These are phyloP conservation scores for Pseudogymnoascus sp. DNA, from an alignment of 2,329 filamentous ascomycete genomes.

Conservation along the genomic window DNA sequence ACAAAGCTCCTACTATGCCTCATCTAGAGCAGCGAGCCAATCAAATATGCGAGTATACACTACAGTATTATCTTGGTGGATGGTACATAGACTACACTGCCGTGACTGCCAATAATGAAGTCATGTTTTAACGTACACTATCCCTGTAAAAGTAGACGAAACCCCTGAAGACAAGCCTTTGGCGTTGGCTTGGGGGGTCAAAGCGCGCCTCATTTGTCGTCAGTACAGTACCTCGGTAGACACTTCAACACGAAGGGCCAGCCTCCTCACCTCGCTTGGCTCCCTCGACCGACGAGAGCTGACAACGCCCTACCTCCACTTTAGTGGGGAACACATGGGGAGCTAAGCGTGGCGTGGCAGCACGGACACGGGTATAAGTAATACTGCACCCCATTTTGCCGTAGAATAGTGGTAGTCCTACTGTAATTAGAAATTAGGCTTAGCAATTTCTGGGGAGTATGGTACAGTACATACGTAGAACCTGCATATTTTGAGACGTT, in stretches of 20 bases:
- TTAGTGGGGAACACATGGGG: neutral
- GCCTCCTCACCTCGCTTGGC: neutral
- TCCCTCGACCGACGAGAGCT: neutral
- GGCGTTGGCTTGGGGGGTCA: neutral
- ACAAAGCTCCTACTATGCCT: neutral
- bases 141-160: neutral
- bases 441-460: neutral
- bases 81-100: too few relatives aligned
- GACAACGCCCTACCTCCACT: neutral
- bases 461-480: neutral
- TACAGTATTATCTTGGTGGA: too few relatives aligned
- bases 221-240: neutral
- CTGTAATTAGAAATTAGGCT: neutral
- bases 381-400: neutral
- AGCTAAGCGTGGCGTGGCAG: neutral
- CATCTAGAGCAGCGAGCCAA: too few relatives aligned
- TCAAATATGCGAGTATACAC: too few relatives aligned
- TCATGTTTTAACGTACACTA: too few relatives aligned
- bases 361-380: neutral
- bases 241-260: neutral
- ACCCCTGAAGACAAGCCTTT: neutral
- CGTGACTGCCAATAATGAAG: too few relatives aligned
- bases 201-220: neutral
- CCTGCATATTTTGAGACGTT: neutral
- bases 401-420: neutral